Percentiles rank a stretch among this genome's conserved stretches.
phyloP scores from a whole-genome alignment of 306 rosid genomes.

The Pterocarpus macrocarpus region DNA sequence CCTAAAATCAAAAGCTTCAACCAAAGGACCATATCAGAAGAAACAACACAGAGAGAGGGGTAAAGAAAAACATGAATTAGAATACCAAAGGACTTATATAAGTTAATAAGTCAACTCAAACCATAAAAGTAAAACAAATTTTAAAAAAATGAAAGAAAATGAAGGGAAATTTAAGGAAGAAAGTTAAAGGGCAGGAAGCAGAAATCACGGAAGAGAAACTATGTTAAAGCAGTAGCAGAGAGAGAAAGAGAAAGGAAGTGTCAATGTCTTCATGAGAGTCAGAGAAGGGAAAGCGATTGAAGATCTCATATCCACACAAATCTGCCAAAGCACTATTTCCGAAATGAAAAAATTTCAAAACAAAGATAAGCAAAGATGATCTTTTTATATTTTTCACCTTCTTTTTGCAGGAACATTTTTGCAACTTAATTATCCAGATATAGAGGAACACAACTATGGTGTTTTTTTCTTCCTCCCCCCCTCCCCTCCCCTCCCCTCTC shows the following conservation, averaged over 20 bases:
- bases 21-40: slow-evolving; percentile 28
- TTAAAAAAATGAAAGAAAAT: too few relatives aligned
- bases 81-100: neutral
- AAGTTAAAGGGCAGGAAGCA: slow-evolving; percentile 41
- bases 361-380: neutral
- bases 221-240: neutral
- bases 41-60: neutral
- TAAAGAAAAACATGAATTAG: neutral
- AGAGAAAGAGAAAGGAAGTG: slow-evolving; percentile 49
- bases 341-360: slow-evolving; percentile 14
- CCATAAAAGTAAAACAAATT: neutral
- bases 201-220: slow-evolving; percentile 61
- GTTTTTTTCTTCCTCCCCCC: neutral
- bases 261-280: slow-evolving; percentile 80
- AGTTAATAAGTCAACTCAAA: neutral
- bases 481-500: too few relatives aligned
- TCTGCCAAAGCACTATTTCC: slow-evolving; percentile 55
- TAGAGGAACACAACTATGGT: slow-evolving; percentile 8
- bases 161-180: neutral
- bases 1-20: slow-evolving; percentile 46
- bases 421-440: neutral
- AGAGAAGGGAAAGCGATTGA: slow-evolving; percentile 72
- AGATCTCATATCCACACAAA: slow-evolving; percentile 59
- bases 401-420: neutral
- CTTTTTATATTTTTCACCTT: neutral